Evolutionary conservation across 169 alveolate genomes (phyloP).

Genomic region (Plasmodium yoelii): DNA sequence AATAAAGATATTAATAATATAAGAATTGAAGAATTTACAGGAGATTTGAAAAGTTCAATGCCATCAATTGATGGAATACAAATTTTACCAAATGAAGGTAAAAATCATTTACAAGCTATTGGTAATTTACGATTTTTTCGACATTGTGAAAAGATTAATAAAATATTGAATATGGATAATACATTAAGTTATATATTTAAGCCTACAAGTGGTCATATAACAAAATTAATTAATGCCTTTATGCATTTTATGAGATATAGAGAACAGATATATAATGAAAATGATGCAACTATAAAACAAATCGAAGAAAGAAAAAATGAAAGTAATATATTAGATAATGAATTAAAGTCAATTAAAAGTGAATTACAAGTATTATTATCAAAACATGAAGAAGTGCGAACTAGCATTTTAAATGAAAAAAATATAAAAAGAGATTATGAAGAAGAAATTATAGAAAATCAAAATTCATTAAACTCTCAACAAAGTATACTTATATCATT

Average conservation of each 20-base stretch:
- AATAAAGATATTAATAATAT: conserved; percentile 75
- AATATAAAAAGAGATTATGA: conserved; percentile 64
- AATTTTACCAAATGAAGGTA: conserved; percentile 68
- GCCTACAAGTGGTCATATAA: conserved; percentile 67
- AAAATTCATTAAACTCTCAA: conserved; percentile 55
- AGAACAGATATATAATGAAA: conserved; percentile 60
- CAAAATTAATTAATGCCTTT: conserved; percentile 55
- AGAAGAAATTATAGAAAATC: conserved; percentile 74
- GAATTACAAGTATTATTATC: conserved; percentile 31
- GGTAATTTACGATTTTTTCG: conserved; percentile 71
- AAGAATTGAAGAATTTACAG: conserved; percentile 73
- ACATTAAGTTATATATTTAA: conserved; percentile 66
- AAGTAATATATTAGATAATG: conserved; percentile 13
- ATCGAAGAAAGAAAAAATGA: conserved; percentile 58
- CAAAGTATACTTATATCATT: conserved; percentile 61
- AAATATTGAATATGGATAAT: conserved; percentile 38
- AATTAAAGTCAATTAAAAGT: conserved; percentile 16
- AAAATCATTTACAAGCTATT: conserved; percentile 74
- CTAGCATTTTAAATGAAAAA: conserved; percentile 48
- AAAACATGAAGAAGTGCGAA: conserved; percentile 47
- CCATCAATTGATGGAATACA: conserved; percentile 71
- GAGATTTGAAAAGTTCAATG: conserved; percentile 68
- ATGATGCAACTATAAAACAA: conserved; percentile 28
- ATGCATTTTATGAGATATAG: conserved; percentile 68
- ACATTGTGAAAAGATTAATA: conserved; percentile 69